Conservation (phyloP, 1,284 basidiomycete genomes). For the Ceratobasidium papillatum region DNA sequence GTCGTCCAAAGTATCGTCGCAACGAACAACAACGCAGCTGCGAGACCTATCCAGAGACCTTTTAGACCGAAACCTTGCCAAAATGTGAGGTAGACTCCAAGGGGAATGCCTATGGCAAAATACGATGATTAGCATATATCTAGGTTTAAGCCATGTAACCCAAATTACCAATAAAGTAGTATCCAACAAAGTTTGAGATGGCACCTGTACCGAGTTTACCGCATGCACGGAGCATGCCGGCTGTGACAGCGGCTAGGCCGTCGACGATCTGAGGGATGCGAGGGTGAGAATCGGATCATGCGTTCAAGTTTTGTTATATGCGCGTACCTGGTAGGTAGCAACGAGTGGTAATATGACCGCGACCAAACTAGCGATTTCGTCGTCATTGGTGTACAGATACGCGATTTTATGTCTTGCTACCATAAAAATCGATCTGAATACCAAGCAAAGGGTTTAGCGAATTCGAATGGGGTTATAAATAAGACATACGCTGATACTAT, state of each 20-base stretch:
- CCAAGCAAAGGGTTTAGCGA: constrained; percentile 31
- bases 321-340: constrained; percentile 77
- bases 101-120: not conserved
- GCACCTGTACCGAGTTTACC: constrained; percentile 68
- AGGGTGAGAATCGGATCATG: not conserved
- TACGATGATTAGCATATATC: not conserved
- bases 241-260: constrained; percentile 71
- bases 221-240: constrained; percentile 78
- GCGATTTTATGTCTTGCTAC: constrained; percentile 68
- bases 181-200: constrained; percentile 52
- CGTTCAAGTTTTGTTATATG: not conserved
- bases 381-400: constrained; percentile 86
- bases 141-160: not conserved
- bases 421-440: constrained; percentile 70
- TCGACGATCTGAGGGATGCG: constrained; percentile 57
- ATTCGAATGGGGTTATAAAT: constrained; percentile 38
- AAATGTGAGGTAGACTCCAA: constrained; percentile 15
- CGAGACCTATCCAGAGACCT: constrained; percentile 44
- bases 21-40: constrained; percentile 32
- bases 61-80: constrained; percentile 31
- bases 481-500: constrained; percentile 68
- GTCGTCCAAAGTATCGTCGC: constrained; percentile 7
- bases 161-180: constrained; percentile 65
- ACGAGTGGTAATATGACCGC: constrained; percentile 76
- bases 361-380: constrained; percentile 72